A percentile compares a stretch with the other conserved stretches of the same genome.
Evolutionary conservation across 2,329 filamentous ascomycete genomes (phyloP).

Genomic region (Acarospora socialis): DNA sequence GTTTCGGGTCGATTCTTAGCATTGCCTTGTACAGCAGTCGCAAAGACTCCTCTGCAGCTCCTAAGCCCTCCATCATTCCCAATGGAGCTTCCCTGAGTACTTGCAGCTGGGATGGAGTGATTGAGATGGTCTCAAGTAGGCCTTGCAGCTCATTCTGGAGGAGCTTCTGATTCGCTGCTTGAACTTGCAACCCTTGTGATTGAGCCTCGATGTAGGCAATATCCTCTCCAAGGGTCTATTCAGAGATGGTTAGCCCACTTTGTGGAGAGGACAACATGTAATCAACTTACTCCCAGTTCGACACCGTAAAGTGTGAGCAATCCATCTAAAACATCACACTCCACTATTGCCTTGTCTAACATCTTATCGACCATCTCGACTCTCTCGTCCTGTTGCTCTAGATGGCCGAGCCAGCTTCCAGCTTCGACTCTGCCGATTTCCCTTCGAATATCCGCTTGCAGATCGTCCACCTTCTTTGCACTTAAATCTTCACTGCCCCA

Average conservation of each 20-base stretch:
- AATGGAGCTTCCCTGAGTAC: slow-evolving; percentile 61
- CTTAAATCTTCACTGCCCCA: slow-evolving; percentile 72
- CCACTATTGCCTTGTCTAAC: slow-evolving; percentile 77
- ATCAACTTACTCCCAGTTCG: slow-evolving; percentile 62
- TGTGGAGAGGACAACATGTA: slow-evolving; percentile 14
- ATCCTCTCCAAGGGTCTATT: slow-evolving; percentile 87
- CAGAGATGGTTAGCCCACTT: slow-evolving; percentile 16
- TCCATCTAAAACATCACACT: slow-evolving; percentile 93
- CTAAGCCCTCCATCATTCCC: slow-evolving; percentile 54
- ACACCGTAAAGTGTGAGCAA: slow-evolving; percentile 88
- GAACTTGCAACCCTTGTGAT: slow-evolving; percentile 89
- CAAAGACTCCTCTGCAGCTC: slow-evolving; percentile 63
- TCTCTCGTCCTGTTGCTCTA: slow-evolving; percentile 76
- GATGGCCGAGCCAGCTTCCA: slow-evolving; percentile 75
- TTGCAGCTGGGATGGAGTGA: slow-evolving; percentile 61
- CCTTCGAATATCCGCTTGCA: slow-evolving; percentile 70
- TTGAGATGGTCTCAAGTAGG: slow-evolving; percentile 80
- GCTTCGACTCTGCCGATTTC: slow-evolving; percentile 85
- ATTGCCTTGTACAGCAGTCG: slow-evolving; percentile 82
- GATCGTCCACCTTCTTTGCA: slow-evolving; percentile 59
- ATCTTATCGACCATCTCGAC: slow-evolving; percentile 74
- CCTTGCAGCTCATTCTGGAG: slow-evolving; percentile 80
- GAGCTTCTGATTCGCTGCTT: slow-evolving; percentile 91
- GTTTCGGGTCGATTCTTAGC: slow-evolving; percentile 77
- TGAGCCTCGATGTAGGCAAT: slow-evolving; percentile 96